These are phyloP conservation scores for Xylaria sp. DNA, from an alignment of 2,329 filamentous ascomycete genomes.

Conservation along the genomic window DNA sequence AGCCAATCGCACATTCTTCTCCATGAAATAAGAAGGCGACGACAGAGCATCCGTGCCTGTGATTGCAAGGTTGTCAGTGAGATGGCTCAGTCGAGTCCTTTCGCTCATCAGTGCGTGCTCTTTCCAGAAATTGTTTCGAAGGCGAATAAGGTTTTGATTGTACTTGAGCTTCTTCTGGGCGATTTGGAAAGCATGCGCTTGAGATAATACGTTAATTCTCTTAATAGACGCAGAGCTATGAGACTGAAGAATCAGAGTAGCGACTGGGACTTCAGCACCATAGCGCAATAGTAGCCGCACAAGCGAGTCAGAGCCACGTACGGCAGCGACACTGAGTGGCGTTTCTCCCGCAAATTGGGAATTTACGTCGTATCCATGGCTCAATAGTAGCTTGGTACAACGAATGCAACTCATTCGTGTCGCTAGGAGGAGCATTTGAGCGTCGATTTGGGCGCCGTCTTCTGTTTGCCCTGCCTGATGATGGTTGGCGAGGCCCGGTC, in stretches of 20 bases:
- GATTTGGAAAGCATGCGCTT: background rate
- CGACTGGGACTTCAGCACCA: background rate
- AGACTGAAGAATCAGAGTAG: background rate
- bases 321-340: background rate
- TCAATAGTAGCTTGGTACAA: background rate
- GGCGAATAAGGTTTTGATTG: background rate
- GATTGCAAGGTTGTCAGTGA: too few relatives aligned
- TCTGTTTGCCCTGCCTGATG: background rate
- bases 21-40: background rate
- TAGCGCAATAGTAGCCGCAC: background rate
- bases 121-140: conserved; percentile 3
- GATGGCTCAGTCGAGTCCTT: too few relatives aligned
- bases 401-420: background rate
- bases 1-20: background rate
- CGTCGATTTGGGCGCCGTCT: background rate
- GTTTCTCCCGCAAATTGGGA: background rate
- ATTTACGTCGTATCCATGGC: background rate
- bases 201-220: background rate
- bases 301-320: background rate
- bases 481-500: too few relatives aligned
- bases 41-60: background rate
- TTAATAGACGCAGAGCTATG: background rate
- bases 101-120: background rate
- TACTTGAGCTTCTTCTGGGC: background rate
- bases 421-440: background rate